Evolutionary conservation across 108 stramenopile species (phyloP).

Genomic region (Nitzschia palea): DNA sequence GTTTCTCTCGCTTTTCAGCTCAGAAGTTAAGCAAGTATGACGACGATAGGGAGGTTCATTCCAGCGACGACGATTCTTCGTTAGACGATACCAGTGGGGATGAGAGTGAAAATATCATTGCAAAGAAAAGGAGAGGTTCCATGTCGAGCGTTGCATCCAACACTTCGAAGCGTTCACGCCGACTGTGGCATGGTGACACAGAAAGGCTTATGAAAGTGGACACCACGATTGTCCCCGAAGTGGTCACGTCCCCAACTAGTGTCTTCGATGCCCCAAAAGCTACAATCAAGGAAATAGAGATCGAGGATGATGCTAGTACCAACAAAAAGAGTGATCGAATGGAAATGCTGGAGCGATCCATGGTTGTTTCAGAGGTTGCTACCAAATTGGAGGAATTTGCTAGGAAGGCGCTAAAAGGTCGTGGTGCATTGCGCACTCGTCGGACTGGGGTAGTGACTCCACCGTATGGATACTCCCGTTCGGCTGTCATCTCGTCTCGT

Average conservation of each 20-base stretch:
- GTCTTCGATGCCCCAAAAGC: constrained; percentile 9
- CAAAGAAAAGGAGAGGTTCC: constrained; percentile 5
- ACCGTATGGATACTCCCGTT: constrained; percentile 38
- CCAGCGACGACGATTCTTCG: constrained; percentile 28
- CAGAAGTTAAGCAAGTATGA: constrained; percentile 30
- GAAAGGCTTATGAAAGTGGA: constrained; percentile 16
- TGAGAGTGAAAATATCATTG: not conserved
- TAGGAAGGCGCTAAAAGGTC: constrained; percentile 40
- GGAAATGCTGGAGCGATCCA: constrained; percentile 42
- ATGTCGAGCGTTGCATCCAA: not conserved
- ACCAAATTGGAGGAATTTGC: constrained; percentile 59
- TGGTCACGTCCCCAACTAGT: constrained; percentile 21
- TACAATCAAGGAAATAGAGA: constrained; percentile 17
- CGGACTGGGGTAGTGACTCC: constrained; percentile 51
- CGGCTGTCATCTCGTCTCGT: constrained; percentile 20
- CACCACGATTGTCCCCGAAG: constrained; percentile 10
- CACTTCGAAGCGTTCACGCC: constrained; percentile 15
- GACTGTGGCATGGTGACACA: constrained; percentile 12
- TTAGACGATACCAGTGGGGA: constrained; percentile 13
- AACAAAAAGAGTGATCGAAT: constrained; percentile 18
- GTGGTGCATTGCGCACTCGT: constrained; percentile 26
- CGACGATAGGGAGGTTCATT: constrained; percentile 18
- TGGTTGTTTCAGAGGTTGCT: constrained; percentile 58
- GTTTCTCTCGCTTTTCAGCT: constrained; percentile 46
- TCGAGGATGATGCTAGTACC: constrained; percentile 21